A percentile compares a stretch with the other conserved stretches of the same genome.
Evolutionary conservation across 805 yeast species (phyloP).

Genomic region (Candida sanyiensis): DNA sequence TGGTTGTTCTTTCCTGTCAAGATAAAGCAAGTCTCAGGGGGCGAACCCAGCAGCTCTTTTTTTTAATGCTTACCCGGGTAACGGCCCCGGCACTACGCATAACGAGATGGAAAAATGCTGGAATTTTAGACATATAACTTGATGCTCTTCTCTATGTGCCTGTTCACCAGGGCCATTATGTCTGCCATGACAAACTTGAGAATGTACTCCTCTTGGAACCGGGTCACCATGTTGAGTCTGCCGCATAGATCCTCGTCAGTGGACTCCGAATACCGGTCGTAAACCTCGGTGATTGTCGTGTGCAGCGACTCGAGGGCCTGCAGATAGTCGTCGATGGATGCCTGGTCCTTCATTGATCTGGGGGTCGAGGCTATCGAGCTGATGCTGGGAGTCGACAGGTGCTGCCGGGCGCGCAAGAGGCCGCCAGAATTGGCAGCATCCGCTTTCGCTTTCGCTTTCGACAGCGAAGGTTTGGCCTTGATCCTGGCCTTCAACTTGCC

Average conservation of each 20-base stretch:
- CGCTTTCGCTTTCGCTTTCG: background rate
- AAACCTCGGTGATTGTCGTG: slow-evolving; percentile 7
- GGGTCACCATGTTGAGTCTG: slow-evolving; percentile 6
- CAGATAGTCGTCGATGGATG: slow-evolving; percentile 10
- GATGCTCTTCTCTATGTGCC: slow-evolving; percentile 1
- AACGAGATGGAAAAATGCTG: too few relatives aligned
- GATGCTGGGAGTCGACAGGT: background rate
- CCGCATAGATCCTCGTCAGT: slow-evolving; percentile 4
- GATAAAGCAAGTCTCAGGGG: too few relatives aligned
- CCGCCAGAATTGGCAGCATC: background rate
- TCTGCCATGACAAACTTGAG: slow-evolving; percentile 11
- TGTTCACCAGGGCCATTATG: slow-evolving; percentile 1
- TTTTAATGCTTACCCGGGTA: too few relatives aligned
- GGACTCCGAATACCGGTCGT: slow-evolving; percentile 3
- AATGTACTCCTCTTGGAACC: slow-evolving; percentile 10
- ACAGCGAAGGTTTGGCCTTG: slow-evolving; percentile 1
- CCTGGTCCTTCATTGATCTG: slow-evolving; percentile 12
- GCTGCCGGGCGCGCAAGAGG: background rate
- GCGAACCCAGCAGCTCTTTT: too few relatives aligned
- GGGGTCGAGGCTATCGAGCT: background rate
- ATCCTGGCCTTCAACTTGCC: slow-evolving; percentile 7
- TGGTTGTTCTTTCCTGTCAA: too few relatives aligned
- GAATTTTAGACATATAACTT: too few relatives aligned
- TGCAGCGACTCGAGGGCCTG: slow-evolving; percentile 7
- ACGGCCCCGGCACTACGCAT: too few relatives aligned